Conservation (phyloP, 2,329 filamentous ascomycete genomes). For the Emericellopsis atlantica region DNA sequence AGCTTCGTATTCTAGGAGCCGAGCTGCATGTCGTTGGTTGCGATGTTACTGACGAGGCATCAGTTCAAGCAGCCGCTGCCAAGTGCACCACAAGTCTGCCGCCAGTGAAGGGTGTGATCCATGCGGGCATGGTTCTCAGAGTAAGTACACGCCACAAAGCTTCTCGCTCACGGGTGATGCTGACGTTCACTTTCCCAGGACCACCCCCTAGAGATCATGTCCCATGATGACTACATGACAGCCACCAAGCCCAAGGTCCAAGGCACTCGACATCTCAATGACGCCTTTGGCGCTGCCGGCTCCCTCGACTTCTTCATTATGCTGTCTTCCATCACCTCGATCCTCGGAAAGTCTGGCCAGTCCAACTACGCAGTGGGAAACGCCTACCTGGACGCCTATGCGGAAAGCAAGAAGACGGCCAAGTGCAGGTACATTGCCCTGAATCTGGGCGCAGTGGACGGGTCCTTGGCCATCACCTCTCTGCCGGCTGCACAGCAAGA, state of each 20-base stretch:
- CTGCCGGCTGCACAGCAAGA: not conserved
- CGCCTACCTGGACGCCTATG: conserved; percentile 19
- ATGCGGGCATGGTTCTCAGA: conserved; percentile 22
- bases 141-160: too few relatives aligned
- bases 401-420: conserved; percentile 1
- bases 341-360: conserved; percentile 20
- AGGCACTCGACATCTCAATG: conserved; percentile 6
- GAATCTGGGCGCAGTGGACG: not conserved
- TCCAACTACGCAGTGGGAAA: conserved; percentile 24
- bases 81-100: conserved; percentile 1
- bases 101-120: conserved; percentile 25
- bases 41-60: conserved; percentile 12
- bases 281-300: not conserved
- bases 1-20: not conserved
- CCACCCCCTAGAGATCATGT: conserved; percentile 9
- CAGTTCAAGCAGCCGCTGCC: conserved; percentile 7
- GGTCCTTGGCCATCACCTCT: not conserved
- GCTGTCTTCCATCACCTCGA: conserved; percentile 21
- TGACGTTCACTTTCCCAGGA: conserved; percentile 3
- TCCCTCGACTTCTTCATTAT: conserved; percentile 25
- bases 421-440: not conserved
- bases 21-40: conserved; percentile 14
- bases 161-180: too few relatives aligned
- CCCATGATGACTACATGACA: conserved; percentile 3
- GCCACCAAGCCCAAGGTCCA: conserved; percentile 6